phyloP scores from a whole-genome alignment of 768 basidiomycete species.

The Stropharia rugosoannulata region DNA sequence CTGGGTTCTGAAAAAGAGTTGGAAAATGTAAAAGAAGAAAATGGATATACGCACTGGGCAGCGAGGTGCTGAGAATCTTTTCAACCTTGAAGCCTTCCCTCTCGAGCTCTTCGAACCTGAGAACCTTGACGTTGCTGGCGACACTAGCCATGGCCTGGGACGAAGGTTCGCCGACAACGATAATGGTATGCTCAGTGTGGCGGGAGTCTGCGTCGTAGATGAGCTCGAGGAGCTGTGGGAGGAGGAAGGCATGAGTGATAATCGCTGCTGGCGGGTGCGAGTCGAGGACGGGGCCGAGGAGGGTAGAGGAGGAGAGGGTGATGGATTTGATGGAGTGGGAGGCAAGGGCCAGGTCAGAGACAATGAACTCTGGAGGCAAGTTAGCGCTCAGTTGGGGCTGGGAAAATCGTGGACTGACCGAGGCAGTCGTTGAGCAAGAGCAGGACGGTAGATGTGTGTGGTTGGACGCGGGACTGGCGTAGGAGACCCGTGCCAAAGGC shows the following conservation, averaged over 20 bases:
- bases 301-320: constrained; percentile 55
- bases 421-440: constrained; percentile 77
- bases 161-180: constrained; percentile 71
- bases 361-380: constrained; percentile 62
- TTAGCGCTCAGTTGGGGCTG: background rate
- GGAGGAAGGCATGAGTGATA: constrained; percentile 64
- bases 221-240: constrained; percentile 69
- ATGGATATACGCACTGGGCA: constrained; percentile 43
- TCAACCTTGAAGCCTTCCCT: too few relatives aligned
- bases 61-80: constrained; percentile 34
- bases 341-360: constrained; percentile 77
- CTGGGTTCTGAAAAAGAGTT: constrained; percentile 42
- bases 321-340: constrained; percentile 67
- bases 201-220: constrained; percentile 59
- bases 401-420: constrained; percentile 41
- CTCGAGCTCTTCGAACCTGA: constrained; percentile 14
- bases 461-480: constrained; percentile 50
- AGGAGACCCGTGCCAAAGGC: constrained; percentile 75
- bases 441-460: constrained; percentile 66
- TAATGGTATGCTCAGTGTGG: constrained; percentile 49
- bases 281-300: constrained; percentile 68
- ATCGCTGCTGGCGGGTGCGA: constrained; percentile 70
- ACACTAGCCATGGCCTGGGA: constrained; percentile 43
- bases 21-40: background rate
- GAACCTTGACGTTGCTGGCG: constrained; percentile 52